These are phyloP conservation scores for Linum tenue DNA, from an alignment of 345 rosid genomes.

Conservation along the genomic window DNA sequence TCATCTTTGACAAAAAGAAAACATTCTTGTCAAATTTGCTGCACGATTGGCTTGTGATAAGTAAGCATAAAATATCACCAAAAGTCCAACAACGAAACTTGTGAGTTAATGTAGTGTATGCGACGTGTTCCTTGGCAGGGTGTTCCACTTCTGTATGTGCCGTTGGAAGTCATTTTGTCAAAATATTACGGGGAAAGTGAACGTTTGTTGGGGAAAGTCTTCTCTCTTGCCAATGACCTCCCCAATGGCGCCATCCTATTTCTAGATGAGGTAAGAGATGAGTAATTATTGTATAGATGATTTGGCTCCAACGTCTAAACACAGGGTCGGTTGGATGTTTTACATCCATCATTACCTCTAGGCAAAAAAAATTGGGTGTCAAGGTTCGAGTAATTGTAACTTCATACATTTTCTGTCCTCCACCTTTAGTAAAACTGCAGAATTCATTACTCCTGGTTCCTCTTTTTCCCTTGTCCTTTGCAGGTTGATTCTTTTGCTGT, in stretches of 20 bases:
- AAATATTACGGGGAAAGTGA: conserved; percentile 95
- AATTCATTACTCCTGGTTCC: not conserved
- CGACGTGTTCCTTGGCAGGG: conserved; percentile 41
- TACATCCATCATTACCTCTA: not conserved
- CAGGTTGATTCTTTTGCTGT: conserved; percentile 94
- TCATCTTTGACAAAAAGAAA: too few relatives aligned
- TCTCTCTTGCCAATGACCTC: conserved; percentile 77
- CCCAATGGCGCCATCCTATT: conserved; percentile 77
- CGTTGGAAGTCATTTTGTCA: conserved; percentile 78
- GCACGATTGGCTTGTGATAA: too few relatives aligned
- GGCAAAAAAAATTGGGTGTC: not conserved
- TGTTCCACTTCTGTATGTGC: conserved; percentile 78
- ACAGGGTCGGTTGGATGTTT: not conserved
- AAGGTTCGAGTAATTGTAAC: not conserved
- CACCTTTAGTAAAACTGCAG: not conserved
- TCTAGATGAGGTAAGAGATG: conserved; percentile 72
- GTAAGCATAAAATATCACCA: too few relatives aligned
- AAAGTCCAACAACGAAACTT: not conserved
- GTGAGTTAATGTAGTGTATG: not conserved
- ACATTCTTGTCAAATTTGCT: too few relatives aligned
- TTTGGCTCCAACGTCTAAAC: not conserved
- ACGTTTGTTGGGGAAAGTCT: conserved; percentile 70
- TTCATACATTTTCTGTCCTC: not conserved
- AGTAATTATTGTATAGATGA: not conserved
- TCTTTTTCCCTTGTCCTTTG: conserved; percentile 1